Percentiles rank a stretch among this genome's conserved stretches.
These are phyloP conservation scores for Aureobasidium melanogenum DNA, from an alignment of 2,329 filamentous ascomycete genomes.

Conservation along the genomic window DNA sequence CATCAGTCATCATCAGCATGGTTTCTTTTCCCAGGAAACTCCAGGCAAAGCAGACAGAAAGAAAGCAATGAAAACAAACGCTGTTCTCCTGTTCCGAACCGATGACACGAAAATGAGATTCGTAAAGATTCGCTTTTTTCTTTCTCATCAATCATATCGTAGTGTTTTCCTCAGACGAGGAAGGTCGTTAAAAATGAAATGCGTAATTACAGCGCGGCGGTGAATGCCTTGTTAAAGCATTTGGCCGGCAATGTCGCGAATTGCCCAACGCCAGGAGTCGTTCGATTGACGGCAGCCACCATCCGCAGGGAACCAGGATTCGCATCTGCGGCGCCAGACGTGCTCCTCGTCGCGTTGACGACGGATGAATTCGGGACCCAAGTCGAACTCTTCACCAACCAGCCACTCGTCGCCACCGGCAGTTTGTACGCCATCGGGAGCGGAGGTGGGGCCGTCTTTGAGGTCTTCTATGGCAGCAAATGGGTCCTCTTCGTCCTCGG, in stretches of 20 bases:
- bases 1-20: background rate
- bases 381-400: conserved; percentile 78
- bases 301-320: conserved; percentile 66
- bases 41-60: background rate
- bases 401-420: conserved; percentile 59
- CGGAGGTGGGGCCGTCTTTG: conserved; percentile 49
- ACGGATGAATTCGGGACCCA: conserved; percentile 86
- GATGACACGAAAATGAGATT: conserved; percentile 4
- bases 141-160: conserved; percentile 10
- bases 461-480: conserved; percentile 94
- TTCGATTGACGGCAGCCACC: conserved; percentile 42
- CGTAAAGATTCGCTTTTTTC: conserved; percentile 10
- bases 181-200: conserved; percentile 8
- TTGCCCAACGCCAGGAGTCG: conserved; percentile 69
- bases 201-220: background rate
- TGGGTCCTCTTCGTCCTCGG: conserved; percentile 79
- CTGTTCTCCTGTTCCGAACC: background rate
- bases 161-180: background rate
- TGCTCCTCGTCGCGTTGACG: conserved; percentile 87
- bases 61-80: background rate
- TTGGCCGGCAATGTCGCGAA: conserved; percentile 31
- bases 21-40: background rate
- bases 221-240: background rate
- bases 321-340: conserved; percentile 79
- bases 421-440: conserved; percentile 8